Evolutionary conservation across 1,284 basidiomycete genomes (phyloP), one percentile per base, ranked within the genome.

Genomic region (Apiotrichum veenhuisii): DNA sequence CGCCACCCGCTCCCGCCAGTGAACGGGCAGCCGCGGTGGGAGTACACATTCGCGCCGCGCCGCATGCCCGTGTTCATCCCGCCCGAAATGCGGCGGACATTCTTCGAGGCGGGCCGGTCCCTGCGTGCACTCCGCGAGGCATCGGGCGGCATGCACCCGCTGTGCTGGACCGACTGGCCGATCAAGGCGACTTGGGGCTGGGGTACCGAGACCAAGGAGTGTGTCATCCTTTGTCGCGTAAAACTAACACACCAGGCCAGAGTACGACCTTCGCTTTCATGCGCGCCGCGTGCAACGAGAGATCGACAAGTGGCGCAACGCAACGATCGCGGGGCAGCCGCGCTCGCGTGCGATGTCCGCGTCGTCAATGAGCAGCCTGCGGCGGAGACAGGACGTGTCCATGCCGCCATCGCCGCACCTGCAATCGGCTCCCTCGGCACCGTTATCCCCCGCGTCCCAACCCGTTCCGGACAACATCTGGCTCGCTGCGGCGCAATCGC

Each of bases 91-190:
- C 58, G 70, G 36, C 54, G 69, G n/a, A 66, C 56, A 12, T 47
- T 76, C 18, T 75, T 75, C 48, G 72, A 76, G 36, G 72, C 72
- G 7, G 74, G 74, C 0, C 57, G 64, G 25, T 72, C 70, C 17
- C 47, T 76, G 50, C 54, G 74, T 26, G 49, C 72, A 1, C 56
- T 76, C 17, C 43, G 64, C n/a, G 71, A 70, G 18, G 74, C 74
- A 9, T 67, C 67, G 8, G 53, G 48, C 1, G 64, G 66, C 0
- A 55, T 58, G 22, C 74, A 76, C 59, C 72, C 73, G 0, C 59
- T 76, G 3, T 72, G 70, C 45, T 27, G 52, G 10, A 55, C 54
- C 0, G 56, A 57, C 14, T 73, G 71, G 72, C 61, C 57, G 0
- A 27, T 73, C 5, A 48, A 61, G 12, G 58, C 58, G 0, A 50